Evolutionary conservation across 768 basidiomycete genomes (phyloP), one percentile per base, ranked within the genome.

Genomic region (Podaxis sp.): DNA sequence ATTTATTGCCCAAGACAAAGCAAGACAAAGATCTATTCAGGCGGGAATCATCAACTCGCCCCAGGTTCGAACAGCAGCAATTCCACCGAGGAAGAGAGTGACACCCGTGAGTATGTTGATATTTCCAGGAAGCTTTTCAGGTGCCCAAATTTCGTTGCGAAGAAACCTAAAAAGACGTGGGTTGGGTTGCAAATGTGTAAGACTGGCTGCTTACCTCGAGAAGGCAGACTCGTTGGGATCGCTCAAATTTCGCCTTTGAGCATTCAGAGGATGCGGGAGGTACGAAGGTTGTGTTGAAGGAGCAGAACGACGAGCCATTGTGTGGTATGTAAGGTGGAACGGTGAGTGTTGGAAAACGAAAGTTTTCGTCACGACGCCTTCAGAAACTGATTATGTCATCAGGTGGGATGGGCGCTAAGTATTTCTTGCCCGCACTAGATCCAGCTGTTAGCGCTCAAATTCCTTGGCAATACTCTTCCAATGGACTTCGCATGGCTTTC

Each of bases 31-130:
- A 27, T 27, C 4, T 13, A 21, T 59, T 74, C 71, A 89, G 27
- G 82, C 84, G 47, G 89, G 89, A 5, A 93, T 81, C 76, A 93
- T 82, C 46, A 89, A 70, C 44, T 88, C 89, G 10, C 92, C 92
- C 82, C 89, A 96, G 44, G 83, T 83, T 71, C 90, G 85, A 14
- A 87, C 84, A 13, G 77, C 84, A 47, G 86, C 71, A 59, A 93
- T 85, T 2, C 90, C 89, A 28, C 83, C 88, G 25, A 84, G 73
- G 66, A 93, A 93, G 62, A 91, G 73, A 5, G 79, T 76, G 5
- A 87, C 74, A 18, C 87, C 87, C 6, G 86, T 83, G 48, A 86
- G 66, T 62, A 92, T 82, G 68, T 80, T 89, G 68, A 91, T 66
- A 70, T 93, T 93, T 61, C 91, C 91, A 11, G 80, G 76, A 14